These are phyloP conservation scores for Aspergillus steynii DNA, from an alignment of 495 filamentous ascomycete genomes.

Conservation along the genomic window DNA sequence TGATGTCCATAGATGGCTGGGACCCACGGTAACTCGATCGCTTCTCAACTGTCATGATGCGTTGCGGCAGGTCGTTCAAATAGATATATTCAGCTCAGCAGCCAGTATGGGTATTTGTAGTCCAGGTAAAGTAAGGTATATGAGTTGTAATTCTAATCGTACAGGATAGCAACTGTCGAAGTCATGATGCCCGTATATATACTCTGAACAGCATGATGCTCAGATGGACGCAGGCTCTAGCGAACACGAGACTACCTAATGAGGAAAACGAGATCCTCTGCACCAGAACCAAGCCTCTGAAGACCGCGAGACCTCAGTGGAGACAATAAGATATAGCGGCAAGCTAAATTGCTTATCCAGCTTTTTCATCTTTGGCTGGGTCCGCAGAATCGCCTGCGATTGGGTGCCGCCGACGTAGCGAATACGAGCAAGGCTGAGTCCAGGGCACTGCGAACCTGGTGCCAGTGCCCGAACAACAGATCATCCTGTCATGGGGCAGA, in stretches of 20 bases:
- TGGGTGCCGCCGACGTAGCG: slow-evolving; percentile 4
- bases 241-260: slow-evolving; percentile 29
- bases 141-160: not conserved
- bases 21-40: slow-evolving; percentile 21
- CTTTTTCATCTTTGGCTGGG: not conserved
- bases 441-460: not conserved
- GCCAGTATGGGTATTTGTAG: not conserved
- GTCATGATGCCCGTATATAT: slow-evolving; percentile 3
- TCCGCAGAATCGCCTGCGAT: not conserved
- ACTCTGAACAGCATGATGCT: not conserved
- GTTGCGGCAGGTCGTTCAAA: not conserved
- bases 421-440: slow-evolving; percentile 23
- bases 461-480: not conserved
- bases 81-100: not conserved
- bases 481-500: not conserved
- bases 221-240: slow-evolving; percentile 10
- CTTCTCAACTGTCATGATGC: slow-evolving; percentile 14
- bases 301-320: not conserved
- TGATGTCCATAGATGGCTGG: not conserved
- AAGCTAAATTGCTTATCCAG: not conserved
- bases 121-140: not conserved
- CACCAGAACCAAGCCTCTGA: not conserved
- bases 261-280: not conserved
- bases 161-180: not conserved
- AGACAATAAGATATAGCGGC: slow-evolving; percentile 7